Conservation (phyloP, 371 early-diverging fungal species). For the Sporodiniella umbellata region DNA sequence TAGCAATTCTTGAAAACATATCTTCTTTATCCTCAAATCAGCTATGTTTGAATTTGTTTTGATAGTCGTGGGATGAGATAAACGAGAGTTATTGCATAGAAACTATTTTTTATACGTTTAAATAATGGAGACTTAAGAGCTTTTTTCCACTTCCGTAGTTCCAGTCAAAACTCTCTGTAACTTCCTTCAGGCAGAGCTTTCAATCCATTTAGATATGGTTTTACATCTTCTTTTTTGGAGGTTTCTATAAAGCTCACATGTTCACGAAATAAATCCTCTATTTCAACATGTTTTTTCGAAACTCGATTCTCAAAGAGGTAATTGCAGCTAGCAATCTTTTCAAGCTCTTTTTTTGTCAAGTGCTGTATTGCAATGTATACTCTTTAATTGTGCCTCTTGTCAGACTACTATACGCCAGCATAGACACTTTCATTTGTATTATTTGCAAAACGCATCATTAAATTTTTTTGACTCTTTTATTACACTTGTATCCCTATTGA, state of each 20-base stretch:
- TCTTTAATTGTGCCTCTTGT: background rate
- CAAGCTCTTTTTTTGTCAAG: background rate
- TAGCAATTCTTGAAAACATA: no score
- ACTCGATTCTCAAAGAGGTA: background rate
- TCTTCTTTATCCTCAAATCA: no score
- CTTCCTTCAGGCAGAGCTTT: constrained; percentile 6
- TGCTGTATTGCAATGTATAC: background rate
- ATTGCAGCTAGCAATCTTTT: background rate
- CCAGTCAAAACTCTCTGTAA: background rate
- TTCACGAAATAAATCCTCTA: background rate
- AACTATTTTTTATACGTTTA: constrained; percentile 5
- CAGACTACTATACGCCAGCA: background rate
- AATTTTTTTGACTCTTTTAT: background rate
- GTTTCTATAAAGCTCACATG: constrained; percentile 1
- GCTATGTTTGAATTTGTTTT: no score
- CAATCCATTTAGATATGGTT: background rate
- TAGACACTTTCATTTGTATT: background rate
- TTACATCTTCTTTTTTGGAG: constrained; percentile 3
- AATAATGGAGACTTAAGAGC: background rate
- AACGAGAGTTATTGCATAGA: constrained; percentile 3
- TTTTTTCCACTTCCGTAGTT: constrained; percentile 4
- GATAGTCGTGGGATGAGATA: background rate
- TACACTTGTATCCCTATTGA: background rate
- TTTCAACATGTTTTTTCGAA: background rate
- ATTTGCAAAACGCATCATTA: background rate